Evolutionary conservation across 768 basidiomycete species (phyloP).

Genomic region (Lentinus brumalis): DNA sequence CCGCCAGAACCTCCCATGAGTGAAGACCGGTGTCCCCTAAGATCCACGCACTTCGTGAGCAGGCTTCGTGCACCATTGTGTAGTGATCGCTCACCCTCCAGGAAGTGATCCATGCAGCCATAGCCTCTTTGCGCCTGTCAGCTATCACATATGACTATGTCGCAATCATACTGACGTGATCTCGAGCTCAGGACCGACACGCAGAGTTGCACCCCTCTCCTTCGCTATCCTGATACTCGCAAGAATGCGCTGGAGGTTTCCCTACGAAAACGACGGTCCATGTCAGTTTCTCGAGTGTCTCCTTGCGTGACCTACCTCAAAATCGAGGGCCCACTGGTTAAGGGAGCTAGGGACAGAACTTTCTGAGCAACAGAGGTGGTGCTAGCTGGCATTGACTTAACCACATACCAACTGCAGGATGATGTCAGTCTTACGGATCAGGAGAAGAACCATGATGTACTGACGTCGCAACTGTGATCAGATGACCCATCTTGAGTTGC

Average conservation of each 20-base stretch:
- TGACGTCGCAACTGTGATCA: constrained; percentile 88
- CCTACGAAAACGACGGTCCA: constrained; percentile 45
- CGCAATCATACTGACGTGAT: constrained; percentile 64
- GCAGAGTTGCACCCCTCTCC: constrained; percentile 79
- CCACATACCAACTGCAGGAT: constrained; percentile 8
- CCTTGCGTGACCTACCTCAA: constrained; percentile 58
- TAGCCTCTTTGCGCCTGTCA: constrained; percentile 70
- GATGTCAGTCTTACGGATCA: neutral
- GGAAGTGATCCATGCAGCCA: constrained; percentile 96
- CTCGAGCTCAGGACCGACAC: constrained; percentile 97
- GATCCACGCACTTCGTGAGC: no score
- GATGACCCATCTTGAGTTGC: constrained; percentile 67
- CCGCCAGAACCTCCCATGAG: constrained; percentile 97
- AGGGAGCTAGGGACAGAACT: constrained; percentile 59
- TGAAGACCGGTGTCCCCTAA: constrained; percentile 94
- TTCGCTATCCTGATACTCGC: constrained; percentile 89
- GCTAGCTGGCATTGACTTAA: neutral
- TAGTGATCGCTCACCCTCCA: constrained; percentile 69
- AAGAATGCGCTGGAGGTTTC: constrained; percentile 90
- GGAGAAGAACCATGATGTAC: constrained; percentile 26
- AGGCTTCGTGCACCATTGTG: no score
- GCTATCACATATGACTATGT: constrained; percentile 14
- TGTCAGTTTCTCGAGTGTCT: neutral
- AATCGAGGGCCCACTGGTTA: constrained; percentile 97
- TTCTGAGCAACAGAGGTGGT: neutral